phyloP scores from a whole-genome alignment of 805 yeast genomes.

The Cyberlindnera maritima region DNA sequence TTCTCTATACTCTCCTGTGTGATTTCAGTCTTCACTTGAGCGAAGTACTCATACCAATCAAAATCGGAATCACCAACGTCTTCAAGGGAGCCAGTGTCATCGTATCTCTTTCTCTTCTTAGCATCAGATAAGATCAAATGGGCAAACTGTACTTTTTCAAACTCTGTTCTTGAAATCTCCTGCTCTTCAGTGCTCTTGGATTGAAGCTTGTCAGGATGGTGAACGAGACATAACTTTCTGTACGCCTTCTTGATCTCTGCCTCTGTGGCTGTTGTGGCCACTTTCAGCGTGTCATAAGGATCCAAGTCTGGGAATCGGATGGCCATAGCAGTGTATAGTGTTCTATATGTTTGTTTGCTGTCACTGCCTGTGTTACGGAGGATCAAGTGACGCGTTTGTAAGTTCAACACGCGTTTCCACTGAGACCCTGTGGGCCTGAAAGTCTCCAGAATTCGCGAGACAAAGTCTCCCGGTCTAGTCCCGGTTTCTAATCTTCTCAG shows the following conservation, averaged over 20 bases:
- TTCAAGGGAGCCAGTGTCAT: constrained; percentile 63
- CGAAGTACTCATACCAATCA: constrained; percentile 60
- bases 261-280: constrained; percentile 40
- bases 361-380: neutral
- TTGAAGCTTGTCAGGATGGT: constrained; percentile 71
- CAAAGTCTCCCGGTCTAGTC: neutral
- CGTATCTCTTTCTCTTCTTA: constrained; percentile 54
- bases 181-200: constrained; percentile 32
- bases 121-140: constrained; percentile 66
- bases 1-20: constrained; percentile 65
- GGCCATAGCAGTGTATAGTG: constrained; percentile 13
- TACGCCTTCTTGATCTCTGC: constrained; percentile 65
- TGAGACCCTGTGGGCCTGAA: neutral
- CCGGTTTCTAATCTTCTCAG: too few relatives aligned
- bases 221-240: constrained; percentile 55
- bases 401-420: neutral
- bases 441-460: neutral
- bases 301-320: constrained; percentile 53
- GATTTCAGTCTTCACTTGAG: constrained; percentile 43
- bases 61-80: constrained; percentile 38
- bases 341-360: neutral
- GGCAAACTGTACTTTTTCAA: constrained; percentile 73
- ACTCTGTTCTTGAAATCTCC: constrained; percentile 37
- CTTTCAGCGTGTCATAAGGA: constrained; percentile 56
- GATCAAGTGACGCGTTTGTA: neutral